These are phyloP conservation scores for Phyllosticta citribraziliensis DNA, from an alignment of 2,329 filamentous ascomycete species.

Conservation along the genomic window DNA sequence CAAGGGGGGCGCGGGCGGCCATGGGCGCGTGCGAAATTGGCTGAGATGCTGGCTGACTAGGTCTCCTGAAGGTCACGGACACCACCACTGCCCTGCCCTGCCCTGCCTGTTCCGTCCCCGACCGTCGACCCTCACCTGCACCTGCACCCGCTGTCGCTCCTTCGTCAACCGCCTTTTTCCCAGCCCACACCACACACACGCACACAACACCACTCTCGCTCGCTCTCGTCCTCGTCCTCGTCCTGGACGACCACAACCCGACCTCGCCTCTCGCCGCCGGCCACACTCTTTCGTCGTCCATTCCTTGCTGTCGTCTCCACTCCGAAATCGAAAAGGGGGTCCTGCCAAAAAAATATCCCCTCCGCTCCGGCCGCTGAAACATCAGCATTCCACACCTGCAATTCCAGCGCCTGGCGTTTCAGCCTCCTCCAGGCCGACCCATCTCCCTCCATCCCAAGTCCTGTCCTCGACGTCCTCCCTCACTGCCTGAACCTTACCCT, in stretches of 20 bases:
- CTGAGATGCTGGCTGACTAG: not conserved
- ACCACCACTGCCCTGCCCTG: not conserved
- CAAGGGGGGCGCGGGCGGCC: not conserved
- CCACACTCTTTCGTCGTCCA: slow-evolving; percentile 11
- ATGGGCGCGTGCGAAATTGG: not conserved
- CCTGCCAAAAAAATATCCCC: slow-evolving; percentile 13
- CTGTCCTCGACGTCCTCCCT: not conserved
- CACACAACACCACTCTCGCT: too few species aligned
- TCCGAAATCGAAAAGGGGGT: slow-evolving; percentile 21
- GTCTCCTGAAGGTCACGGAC: not conserved
- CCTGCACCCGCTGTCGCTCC: not conserved
- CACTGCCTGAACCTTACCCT: not conserved
- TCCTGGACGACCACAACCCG: too few species aligned
- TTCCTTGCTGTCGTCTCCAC: slow-evolving; percentile 11
- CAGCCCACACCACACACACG: too few species aligned
- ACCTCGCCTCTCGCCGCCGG: too few species aligned
- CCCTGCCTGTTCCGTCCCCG: too few species aligned
- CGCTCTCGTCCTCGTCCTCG: too few species aligned
- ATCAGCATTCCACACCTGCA: slow-evolving; percentile 23
- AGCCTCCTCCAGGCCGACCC: slow-evolving; percentile 11
- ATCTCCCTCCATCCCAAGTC: not conserved
- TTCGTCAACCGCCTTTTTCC: not conserved
- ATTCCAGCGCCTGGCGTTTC: slow-evolving; percentile 30
- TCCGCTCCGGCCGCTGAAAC: slow-evolving; percentile 16
- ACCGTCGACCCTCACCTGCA: not conserved